phyloP scores from a whole-genome alignment of 2,329 filamentous ascomycete genomes.

The Sporothrix curviconia region DNA sequence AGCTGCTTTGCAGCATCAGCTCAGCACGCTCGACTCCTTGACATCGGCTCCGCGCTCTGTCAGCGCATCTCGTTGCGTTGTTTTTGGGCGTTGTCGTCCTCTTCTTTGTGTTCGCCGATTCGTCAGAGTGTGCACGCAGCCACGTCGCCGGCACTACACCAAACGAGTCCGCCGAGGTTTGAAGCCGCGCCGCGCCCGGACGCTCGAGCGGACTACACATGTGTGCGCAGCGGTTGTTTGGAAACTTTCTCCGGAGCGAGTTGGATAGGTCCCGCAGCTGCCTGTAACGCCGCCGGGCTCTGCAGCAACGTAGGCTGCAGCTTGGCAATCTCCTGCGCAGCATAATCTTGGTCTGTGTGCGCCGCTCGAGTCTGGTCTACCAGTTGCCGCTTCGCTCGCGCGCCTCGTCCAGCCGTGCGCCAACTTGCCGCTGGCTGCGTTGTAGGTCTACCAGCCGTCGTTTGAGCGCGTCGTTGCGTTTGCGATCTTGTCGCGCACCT shows the following conservation, averaged over 20 bases:
- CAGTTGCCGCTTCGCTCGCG: constrained; percentile 74
- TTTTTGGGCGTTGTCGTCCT: constrained; percentile 78
- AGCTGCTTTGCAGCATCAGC: constrained; percentile 77
- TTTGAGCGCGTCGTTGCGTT: constrained; percentile 81
- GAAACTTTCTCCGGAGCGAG: no score
- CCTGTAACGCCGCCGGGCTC: constrained; percentile 76
- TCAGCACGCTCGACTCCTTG: constrained; percentile 87
- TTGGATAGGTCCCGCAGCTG: constrained; percentile 79
- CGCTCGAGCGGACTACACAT: constrained; percentile 86
- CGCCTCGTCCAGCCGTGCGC: constrained; percentile 72
- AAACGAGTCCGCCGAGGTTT: constrained; percentile 89
- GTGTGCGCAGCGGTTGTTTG: constrained; percentile 67
- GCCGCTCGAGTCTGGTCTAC: constrained; percentile 66
- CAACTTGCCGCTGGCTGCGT: constrained; percentile 74
- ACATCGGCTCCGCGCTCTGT: constrained; percentile 84
- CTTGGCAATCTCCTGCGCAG: constrained; percentile 82
- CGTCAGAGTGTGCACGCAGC: constrained; percentile 81
- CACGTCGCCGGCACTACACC: constrained; percentile 78
- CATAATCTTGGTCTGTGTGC: constrained; percentile 61
- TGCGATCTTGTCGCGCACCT: constrained; percentile 79
- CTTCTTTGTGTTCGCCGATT: no score
- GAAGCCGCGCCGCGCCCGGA: constrained; percentile 77
- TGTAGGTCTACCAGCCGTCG: constrained; percentile 72
- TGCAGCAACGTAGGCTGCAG: constrained; percentile 90
- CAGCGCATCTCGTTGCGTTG: constrained; percentile 74